phyloP scores from a whole-genome alignment of 768 basidiomycete genomes.

The Boletus rex-veris region DNA sequence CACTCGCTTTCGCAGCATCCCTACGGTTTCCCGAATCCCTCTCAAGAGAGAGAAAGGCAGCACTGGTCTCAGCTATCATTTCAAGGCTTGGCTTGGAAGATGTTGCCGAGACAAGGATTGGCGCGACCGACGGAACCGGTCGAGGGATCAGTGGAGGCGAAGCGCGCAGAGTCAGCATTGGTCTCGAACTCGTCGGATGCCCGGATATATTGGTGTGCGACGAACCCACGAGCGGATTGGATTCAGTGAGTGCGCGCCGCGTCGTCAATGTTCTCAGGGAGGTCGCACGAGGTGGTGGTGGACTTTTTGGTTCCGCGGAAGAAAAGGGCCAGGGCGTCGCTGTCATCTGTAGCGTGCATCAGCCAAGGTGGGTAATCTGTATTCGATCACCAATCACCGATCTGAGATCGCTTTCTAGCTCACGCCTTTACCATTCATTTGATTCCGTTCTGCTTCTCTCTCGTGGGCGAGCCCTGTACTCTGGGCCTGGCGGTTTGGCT shows the following conservation, averaged over 20 bases:
- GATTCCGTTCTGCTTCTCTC: conserved; percentile 77
- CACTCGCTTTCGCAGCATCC: conserved; percentile 80
- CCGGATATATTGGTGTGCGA: conserved; percentile 86
- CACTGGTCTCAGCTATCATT: conserved; percentile 67
- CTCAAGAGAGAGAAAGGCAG: conserved; percentile 54
- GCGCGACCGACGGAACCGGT: conserved; percentile 57
- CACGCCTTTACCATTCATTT: conserved; percentile 82
- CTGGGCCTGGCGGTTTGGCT: conserved; percentile 67
- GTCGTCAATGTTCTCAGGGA: conserved; percentile 74
- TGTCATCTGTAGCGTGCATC: conserved; percentile 84
- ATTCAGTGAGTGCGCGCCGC: conserved; percentile 82
- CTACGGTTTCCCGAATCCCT: conserved; percentile 78
- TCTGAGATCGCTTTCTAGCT: conserved; percentile 38
- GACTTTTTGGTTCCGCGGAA: conserved; percentile 19
- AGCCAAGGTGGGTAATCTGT: conserved; percentile 57
- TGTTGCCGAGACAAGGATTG: conserved; percentile 70
- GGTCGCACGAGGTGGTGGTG: conserved; percentile 54
- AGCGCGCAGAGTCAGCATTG: conserved; percentile 86
- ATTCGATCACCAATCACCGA: neutral
- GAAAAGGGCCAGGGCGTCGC: conserved; percentile 61
- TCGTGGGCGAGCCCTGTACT: conserved; percentile 74
- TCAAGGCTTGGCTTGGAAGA: conserved; percentile 72
- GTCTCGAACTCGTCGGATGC: conserved; percentile 79
- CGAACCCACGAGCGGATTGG: conserved; percentile 80
- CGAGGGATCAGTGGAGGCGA: conserved; percentile 92